Conservation (phyloP, 2,329 filamentous ascomycete species). For the Fusarium globosum region DNA sequence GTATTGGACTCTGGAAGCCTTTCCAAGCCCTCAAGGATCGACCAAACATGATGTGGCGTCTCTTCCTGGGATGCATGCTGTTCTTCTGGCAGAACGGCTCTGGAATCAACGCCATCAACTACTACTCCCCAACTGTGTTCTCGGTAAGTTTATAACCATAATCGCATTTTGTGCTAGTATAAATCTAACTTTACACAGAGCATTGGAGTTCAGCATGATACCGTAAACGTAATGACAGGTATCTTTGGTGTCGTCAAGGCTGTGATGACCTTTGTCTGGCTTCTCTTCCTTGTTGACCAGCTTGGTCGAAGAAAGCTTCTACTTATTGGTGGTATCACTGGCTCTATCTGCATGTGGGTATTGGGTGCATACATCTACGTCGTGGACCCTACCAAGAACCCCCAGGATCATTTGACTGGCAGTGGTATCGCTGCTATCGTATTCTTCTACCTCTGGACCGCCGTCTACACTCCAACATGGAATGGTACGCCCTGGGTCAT, state of each 20-base stretch:
- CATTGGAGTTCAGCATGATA: slow-evolving; percentile 23
- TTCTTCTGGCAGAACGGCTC: slow-evolving; percentile 76
- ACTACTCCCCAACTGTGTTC: slow-evolving; percentile 41
- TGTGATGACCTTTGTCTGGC: slow-evolving; percentile 70
- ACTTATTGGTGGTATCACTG: slow-evolving; percentile 69
- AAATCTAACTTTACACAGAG: neutral
- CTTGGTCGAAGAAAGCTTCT: slow-evolving; percentile 60
- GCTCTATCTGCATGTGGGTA: slow-evolving; percentile 70
- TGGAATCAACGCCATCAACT: slow-evolving; percentile 53
- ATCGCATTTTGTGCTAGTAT: accelerated
- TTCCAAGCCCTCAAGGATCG: slow-evolving; percentile 32
- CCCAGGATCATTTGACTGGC: slow-evolving; percentile 50
- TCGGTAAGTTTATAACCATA: neutral
- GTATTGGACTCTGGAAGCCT: slow-evolving; percentile 54
- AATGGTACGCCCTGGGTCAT: slow-evolving; percentile 71
- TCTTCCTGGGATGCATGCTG: slow-evolving; percentile 71
- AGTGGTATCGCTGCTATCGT: slow-evolving; percentile 68
- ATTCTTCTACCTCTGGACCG: slow-evolving; percentile 73
- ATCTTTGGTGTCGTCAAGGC: slow-evolving; percentile 77
- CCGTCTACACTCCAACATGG: slow-evolving; percentile 67
- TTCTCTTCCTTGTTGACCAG: slow-evolving; percentile 71
- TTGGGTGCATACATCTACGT: slow-evolving; percentile 67
- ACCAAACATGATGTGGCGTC: slow-evolving; percentile 65
- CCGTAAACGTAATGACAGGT: slow-evolving; percentile 66
- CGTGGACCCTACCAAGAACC: slow-evolving; percentile 48